phyloP scores from a whole-genome alignment of 192 early-diverging fungal species.

The Haplosporangium gracile region DNA sequence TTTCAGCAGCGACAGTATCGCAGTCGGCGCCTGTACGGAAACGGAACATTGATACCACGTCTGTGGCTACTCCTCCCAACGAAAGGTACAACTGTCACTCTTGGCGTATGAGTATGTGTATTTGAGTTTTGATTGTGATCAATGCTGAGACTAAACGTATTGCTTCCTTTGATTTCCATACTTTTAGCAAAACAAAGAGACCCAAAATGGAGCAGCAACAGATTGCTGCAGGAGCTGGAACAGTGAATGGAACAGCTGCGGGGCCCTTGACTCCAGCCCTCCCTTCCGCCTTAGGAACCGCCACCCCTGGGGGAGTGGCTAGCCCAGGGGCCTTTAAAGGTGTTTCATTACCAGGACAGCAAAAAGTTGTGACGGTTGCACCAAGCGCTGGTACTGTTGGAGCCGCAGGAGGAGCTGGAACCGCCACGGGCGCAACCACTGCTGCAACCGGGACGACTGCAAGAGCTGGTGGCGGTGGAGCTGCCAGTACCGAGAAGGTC shows the following conservation, averaged over 20 bases:
- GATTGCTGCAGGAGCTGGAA: constrained; percentile 9
- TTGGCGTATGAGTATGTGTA: background rate
- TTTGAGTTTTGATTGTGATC: background rate
- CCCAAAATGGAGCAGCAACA: constrained; percentile 36
- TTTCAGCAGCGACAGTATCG: background rate
- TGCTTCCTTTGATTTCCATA: background rate
- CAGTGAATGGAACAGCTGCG: constrained; percentile 14
- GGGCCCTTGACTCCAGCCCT: constrained; percentile 22
- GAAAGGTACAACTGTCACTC: constrained; percentile 16
- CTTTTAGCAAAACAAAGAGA: constrained; percentile 40
- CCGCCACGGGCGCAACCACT: constrained; percentile 1
- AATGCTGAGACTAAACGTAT: background rate
- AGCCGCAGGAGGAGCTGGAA: constrained; percentile 22
- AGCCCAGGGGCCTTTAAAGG: constrained; percentile 40
- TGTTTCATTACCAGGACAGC: constrained; percentile 45
- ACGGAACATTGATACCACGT: constrained; percentile 22
- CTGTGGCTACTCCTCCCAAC: background rate
- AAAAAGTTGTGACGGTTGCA: constrained; percentile 18
- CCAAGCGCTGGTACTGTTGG: background rate
- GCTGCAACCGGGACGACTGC: constrained; percentile 16
- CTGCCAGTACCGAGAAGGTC: constrained; percentile 43
- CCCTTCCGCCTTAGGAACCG: constrained; percentile 2
- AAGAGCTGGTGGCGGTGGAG: constrained; percentile 9
- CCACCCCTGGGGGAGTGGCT: constrained; percentile 14
- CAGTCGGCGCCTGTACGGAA: constrained; percentile 46